Base-by-base conservation (phyloP, 1,284 basidiomycete species). In the Apiotrichum laibachii region DNA sequence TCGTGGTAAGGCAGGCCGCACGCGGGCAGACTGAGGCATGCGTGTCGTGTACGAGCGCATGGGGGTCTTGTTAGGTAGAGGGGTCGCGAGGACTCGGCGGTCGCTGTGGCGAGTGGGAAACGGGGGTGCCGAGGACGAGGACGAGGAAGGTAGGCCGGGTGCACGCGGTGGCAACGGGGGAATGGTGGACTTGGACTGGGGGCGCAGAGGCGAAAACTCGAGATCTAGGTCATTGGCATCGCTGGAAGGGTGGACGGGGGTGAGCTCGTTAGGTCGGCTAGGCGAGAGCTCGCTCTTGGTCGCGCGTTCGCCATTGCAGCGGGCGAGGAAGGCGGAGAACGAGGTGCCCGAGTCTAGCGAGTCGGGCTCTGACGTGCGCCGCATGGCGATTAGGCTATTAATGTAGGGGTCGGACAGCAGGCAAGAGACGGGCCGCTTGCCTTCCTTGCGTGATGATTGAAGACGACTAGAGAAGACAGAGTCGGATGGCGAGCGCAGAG, bases 391-490 rank as follows among this genome's bases (percentile, higher is more conserved):
- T 9, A 39, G 10, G 22, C 18, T 12, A 12, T 40, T 37, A 16
- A 22, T 16, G n/a, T 50, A 35, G 10, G 35, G 34, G 19, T 37
- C 49, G 13, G 19, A 11, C 31, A 53, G 18, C 8, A 45, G 19
- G 19, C 51, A 35, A 5, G 43, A 53, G n/a, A 35, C 51, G 6
- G 51, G 43, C 10, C 51, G 31, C 39, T 50, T 50, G 35, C 39
- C 49, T 11, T 15, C 18, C n/a, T 40, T 39, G 13, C 51, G 51
- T 1, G 51, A 18, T 12, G 37, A 21, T 31, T 44, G 31, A 22
- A 53, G 39, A 16, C 51, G 51, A 15, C 61, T 48, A 22, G 65
- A 59, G 12, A 67, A 39, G 35, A 67, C 34, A 49, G n/a, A 61
- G 53, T 62, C 63, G 18, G 53, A 60, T 2, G 54, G 56, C 8